Base-by-base conservation (phyloP, 331 rosid species). In the Pyrus hybrid region DNA sequence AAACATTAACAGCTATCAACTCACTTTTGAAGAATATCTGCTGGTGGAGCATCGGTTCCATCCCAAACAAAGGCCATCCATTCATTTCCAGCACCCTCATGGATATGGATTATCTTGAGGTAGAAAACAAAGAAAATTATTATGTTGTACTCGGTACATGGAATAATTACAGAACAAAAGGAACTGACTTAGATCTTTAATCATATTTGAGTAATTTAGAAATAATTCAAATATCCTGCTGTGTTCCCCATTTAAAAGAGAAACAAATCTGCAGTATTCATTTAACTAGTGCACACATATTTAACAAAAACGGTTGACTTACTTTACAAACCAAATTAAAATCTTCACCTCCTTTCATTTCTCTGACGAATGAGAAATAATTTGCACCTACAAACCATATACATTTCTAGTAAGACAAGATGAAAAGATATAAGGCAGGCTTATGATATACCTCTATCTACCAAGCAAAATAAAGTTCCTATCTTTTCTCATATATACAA, bases 61-160 rank as follows among this genome's bases (percentile, higher is more conserved):
- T 91, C 98, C 98, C 98, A 94, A 41, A 82, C 83, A 77, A 76
- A 86, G 49, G 80, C 76, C 56, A 81, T 76, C 89, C 89, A 84
- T 33, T 77, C 76, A 71, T 77, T 82, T 41, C 80, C 63, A 28
- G 76, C 73, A 76, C 29, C 76, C 74, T 87, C 87, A 67, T 73
- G 64, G 72, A 75, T 76, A 80, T 88, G 80, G 74, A 91, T 72
- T 79, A 91, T 71, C 98, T 93, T 71, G 30, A 73, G 43, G 56
- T 43, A 73, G n/a, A 71, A 75, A 73, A 58, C 57, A 81, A 70
- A 33, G 69, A 58, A 68, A 67, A 53, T 5, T 26, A 49, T 17
- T 72, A 73, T 58, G 78, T 43, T 56, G 63, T 41, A 17, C 68
- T 80, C 71, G 77, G 75, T 63, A 74, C 21, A 62, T 45, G 32